Evolutionary conservation across 495 filamentous ascomycete species (phyloP).

Genomic region (Chaetomidium leptoderma): DNA sequence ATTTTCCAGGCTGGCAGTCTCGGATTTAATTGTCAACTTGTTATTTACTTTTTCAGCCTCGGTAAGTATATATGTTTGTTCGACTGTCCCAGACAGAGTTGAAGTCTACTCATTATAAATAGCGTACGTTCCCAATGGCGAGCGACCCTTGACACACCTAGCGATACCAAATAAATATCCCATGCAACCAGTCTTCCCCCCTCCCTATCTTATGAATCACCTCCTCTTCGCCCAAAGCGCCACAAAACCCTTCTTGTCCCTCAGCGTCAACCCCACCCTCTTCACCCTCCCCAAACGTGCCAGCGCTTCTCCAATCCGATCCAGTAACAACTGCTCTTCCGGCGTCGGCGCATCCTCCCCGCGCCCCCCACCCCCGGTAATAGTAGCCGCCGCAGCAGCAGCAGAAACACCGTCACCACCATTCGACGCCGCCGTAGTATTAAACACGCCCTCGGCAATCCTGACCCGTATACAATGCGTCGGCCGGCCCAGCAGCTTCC

Average conservation of each 20-base stretch:
- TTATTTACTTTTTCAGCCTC: neutral
- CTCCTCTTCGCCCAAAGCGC: constrained; percentile 47
- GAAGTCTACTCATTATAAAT: no score
- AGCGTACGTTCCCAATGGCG: no score
- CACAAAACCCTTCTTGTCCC: constrained; percentile 80
- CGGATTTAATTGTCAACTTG: neutral
- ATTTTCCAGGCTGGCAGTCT: constrained; percentile 13
- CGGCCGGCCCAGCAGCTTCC: constrained; percentile 76
- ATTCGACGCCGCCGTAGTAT: constrained; percentile 32
- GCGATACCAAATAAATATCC: no score
- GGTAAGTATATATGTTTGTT: no score
- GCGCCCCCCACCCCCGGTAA: constrained; percentile 37
- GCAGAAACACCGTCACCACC: constrained; percentile 24
- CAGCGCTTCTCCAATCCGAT: constrained; percentile 75
- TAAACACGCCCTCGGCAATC: constrained; percentile 67
- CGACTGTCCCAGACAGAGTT: no score
- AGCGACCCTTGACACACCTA: no score
- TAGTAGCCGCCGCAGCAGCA: constrained; percentile 30
- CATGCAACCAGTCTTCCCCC: no score
- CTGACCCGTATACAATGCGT: constrained; percentile 88
- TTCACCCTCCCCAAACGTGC: constrained; percentile 90
- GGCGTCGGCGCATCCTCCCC: constrained; percentile 40
- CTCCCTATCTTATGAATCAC: constrained; percentile 16
- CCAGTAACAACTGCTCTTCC: constrained; percentile 60
- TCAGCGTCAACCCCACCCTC: constrained; percentile 75